These are phyloP conservation scores for Penicillium bovifimosum DNA, from an alignment of 495 filamentous ascomycete genomes.

Conservation along the genomic window DNA sequence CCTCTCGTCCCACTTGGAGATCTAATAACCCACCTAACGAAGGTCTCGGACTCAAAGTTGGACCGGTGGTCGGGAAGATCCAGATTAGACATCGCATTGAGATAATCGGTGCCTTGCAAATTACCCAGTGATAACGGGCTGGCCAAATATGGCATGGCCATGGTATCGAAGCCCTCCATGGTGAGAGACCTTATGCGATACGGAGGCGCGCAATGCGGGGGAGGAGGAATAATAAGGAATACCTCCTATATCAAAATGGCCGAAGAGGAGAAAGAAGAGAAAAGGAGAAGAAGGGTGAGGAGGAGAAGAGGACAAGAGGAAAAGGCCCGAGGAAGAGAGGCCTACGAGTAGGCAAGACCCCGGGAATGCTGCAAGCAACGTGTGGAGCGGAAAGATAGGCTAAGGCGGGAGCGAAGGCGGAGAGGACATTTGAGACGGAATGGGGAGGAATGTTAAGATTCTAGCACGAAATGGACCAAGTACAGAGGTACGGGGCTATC, in stretches of 20 bases:
- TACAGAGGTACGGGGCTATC: background rate
- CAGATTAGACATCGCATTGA: slow-evolving; percentile 46
- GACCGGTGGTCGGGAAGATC: slow-evolving; percentile 52
- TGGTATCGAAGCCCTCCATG: slow-evolving; percentile 63
- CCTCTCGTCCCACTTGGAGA: slow-evolving; percentile 1
- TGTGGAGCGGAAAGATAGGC: slow-evolving; percentile 9
- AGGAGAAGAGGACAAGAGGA: slow-evolving; percentile 13
- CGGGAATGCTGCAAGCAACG: slow-evolving; percentile 8
- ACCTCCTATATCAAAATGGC: background rate
- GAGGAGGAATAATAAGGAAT: background rate
- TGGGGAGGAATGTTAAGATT: background rate
- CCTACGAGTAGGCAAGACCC: slow-evolving; percentile 3
- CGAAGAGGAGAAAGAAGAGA: slow-evolving; percentile 6
- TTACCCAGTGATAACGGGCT: slow-evolving; percentile 49
- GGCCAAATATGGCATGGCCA: slow-evolving; percentile 57
- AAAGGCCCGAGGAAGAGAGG: slow-evolving; percentile 9
- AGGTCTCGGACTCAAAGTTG: slow-evolving; percentile 55
- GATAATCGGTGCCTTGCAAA: slow-evolving; percentile 49
- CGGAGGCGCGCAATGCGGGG: slow-evolving; percentile 1
- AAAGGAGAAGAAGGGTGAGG: slow-evolving; percentile 15
- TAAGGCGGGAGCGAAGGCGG: slow-evolving; percentile 8
- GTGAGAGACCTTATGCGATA: slow-evolving; percentile 23
- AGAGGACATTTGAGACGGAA: slow-evolving; percentile 9
- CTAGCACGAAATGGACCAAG: background rate
- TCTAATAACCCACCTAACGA: slow-evolving; percentile 47